Evolutionary conservation across 1,139 yeast species (phyloP), one percentile per base, ranked within the genome.

Genomic region (Groenewaldozyma auringiensis): DNA sequence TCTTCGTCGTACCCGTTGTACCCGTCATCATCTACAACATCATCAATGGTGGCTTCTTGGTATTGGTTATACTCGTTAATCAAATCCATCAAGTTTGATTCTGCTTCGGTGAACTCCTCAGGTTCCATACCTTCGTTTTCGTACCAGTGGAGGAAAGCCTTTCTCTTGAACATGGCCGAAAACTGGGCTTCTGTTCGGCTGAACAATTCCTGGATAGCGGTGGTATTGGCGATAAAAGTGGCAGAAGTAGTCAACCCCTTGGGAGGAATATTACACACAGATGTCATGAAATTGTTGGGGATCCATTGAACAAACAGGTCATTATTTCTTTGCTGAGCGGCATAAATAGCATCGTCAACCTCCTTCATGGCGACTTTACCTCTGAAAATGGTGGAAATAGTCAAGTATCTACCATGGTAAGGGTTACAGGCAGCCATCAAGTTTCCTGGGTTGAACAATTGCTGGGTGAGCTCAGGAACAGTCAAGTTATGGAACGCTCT

Each of bases 121-220:
- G 64, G 71, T 46, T 70, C 74, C 74, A 70, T 70, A 46, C 74
- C 75, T 53, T 70, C 74, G 33, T 67, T 63, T 18, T 70, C 66
- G 58, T 69, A 70, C 72, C 75, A 70, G 53, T 70, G 75, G 54
- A 70, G 55, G 65, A 70, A 70, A 31, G 74, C 74, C 52, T 66
- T 61, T 42, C 74, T 60, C 50, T 65, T 62, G 64, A 68, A 70
- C 74, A 70, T 70, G 53, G 67, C 65, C 27, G 62, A 51, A 61
- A 70, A 70, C 54, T 70, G 75, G 46, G 59, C 59, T 16, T 66
- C 61, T 13, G 69, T 63, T 42, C 74, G 62, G 37, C 60, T 56
- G 57, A 70, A 70, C 42, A 70, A 61, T 52, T 70, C 74, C 54
- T 70, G 74, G 38, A 70, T 67, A 13, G 74, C 62, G 20, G 75